Percentiles rank a stretch among this genome's conserved stretches.
These are phyloP conservation scores for Capronia epimyces DNA, from an alignment of 2,329 filamentous ascomycete genomes.

Conservation along the genomic window DNA sequence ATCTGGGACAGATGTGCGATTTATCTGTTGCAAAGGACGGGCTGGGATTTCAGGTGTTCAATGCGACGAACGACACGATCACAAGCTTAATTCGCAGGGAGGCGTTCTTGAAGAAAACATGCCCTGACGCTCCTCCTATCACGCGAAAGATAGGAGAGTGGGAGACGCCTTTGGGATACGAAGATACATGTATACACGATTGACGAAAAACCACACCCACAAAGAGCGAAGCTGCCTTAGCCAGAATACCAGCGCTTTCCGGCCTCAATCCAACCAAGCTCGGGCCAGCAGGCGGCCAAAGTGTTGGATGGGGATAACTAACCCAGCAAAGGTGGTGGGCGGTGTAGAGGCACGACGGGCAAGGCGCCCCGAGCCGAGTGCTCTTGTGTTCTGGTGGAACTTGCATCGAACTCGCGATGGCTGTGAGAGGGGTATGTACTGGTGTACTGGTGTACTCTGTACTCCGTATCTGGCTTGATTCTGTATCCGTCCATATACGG, in stretches of 20 bases:
- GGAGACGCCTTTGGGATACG: conserved; percentile 58
- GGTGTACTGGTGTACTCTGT: too few relatives aligned
- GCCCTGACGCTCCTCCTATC: conserved; percentile 47
- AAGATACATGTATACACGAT: conserved; percentile 54
- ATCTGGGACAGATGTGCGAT: conserved; percentile 58
- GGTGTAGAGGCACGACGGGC: background rate
- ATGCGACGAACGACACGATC: conserved; percentile 59
- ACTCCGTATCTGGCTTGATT: too few relatives aligned
- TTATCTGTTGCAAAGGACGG: conserved; percentile 49
- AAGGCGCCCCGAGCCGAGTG: too few relatives aligned
- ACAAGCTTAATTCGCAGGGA: conserved; percentile 50
- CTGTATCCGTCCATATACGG: too few relatives aligned
- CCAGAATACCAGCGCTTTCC: background rate
- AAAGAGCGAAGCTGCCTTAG: conserved; percentile 5
- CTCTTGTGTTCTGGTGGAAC: too few relatives aligned
- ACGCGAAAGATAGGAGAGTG: conserved; percentile 53
- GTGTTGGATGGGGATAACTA: too few relatives aligned
- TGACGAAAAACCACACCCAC: conserved; percentile 46
- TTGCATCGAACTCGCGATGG: too few relatives aligned
- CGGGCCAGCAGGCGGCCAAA: background rate
- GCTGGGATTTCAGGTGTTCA: conserved; percentile 59
- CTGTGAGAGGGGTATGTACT: too few relatives aligned
- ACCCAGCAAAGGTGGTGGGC: too few relatives aligned
- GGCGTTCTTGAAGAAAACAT: conserved; percentile 48
- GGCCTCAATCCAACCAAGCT: background rate